A percentile compares a stretch with the other conserved stretches of the same genome.
Conservation (phyloP, 331 rosid species). For the Quercus lobata region DNA sequence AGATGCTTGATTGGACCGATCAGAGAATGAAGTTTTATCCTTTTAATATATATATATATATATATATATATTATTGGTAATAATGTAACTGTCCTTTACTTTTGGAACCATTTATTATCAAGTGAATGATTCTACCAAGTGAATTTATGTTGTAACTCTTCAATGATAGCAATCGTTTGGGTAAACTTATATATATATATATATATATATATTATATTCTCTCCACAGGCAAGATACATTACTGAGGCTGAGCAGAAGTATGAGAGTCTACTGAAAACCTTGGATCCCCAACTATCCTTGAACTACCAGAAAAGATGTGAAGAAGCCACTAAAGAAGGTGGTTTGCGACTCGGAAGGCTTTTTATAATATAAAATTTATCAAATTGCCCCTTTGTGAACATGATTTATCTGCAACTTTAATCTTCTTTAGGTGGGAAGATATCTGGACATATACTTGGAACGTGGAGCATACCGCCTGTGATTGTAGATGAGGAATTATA, state of each 20-base stretch:
- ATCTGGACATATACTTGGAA: slow-evolving; percentile 64
- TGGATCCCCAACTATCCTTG: slow-evolving; percentile 69
- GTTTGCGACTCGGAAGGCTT: slow-evolving; percentile 10
- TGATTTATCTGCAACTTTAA: slow-evolving; percentile 7
- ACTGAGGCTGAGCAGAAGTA: slow-evolving; percentile 82
- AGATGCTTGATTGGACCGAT: background rate
- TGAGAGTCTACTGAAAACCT: slow-evolving; percentile 40
- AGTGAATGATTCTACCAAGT: background rate
- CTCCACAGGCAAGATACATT: slow-evolving; percentile 68
- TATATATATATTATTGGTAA: too few species aligned
- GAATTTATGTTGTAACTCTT: background rate
- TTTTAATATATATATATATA: background rate
- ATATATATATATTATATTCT: background rate
- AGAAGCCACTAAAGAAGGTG: slow-evolving; percentile 94
- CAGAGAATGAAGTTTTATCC: background rate
- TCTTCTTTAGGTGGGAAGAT: slow-evolving; percentile 61
- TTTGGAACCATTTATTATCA: background rate
- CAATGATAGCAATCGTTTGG: background rate
- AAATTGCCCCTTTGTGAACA: background rate
- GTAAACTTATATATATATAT: background rate
- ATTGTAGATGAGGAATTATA: slow-evolving; percentile 71
- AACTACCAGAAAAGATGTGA: slow-evolving; percentile 74
- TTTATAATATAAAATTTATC: background rate
- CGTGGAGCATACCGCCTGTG: slow-evolving; percentile 76
- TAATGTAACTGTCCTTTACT: background rate